Conservation (phyloP, 257 asterid species). For the Jacaranda mimosifolia region DNA sequence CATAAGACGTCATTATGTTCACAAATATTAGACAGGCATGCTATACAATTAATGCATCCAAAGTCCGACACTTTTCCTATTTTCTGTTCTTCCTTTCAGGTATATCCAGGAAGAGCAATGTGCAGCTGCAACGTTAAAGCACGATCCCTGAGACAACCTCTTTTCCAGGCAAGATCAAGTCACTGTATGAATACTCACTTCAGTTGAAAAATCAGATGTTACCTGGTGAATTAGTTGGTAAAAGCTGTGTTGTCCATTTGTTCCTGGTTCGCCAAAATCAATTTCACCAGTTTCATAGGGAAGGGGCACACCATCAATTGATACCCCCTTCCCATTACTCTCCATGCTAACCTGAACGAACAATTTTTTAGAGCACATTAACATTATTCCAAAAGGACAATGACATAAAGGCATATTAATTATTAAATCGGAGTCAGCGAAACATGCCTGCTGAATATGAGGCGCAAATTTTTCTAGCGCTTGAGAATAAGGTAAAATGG, state of each 20-base stretch:
- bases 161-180: constrained; percentile 23
- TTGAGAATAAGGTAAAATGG: constrained; percentile 96
- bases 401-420: constrained; percentile 30
- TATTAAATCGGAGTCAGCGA: constrained; percentile 31
- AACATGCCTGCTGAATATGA: constrained; percentile 95
- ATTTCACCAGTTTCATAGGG: constrained; percentile 96
- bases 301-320: constrained; percentile 94
- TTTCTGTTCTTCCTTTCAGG: constrained; percentile 1
- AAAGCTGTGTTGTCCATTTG: constrained; percentile 99
- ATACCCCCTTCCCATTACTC: constrained; percentile 98
- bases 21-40: constrained; percentile 21
- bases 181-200: constrained; percentile 15
- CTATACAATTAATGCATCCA: not conserved
- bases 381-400: constrained; percentile 27
- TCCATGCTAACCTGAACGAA: constrained; percentile 94
- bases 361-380: constrained; percentile 9
- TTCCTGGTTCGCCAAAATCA: constrained; percentile 99
- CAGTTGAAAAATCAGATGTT: constrained; percentile 23
- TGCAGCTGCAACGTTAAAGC: constrained; percentile 28
- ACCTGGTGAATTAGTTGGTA: constrained; percentile 99
- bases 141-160: constrained; percentile 13
- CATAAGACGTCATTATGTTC: constrained; percentile 1
- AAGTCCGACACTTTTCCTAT: constrained; percentile 3
- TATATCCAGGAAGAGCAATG: constrained; percentile 23
- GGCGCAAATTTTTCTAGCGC: constrained; percentile 98